Evolutionary conservation across 164 flowering plant species (phyloP).

Genomic region (Tetracentron sinense): DNA sequence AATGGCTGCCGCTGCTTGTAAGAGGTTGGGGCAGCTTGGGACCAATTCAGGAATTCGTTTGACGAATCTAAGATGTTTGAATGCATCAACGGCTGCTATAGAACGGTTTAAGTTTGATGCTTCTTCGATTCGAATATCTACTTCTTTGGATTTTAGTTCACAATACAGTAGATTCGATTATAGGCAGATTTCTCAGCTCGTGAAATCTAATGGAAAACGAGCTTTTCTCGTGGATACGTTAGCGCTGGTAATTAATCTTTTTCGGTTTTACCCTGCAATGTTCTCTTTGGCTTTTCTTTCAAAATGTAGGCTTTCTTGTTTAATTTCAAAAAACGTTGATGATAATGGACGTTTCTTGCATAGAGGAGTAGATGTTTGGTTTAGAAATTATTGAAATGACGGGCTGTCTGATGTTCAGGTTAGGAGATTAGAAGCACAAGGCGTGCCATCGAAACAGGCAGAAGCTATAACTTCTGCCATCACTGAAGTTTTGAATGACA

Average conservation of each 20-base stretch:
- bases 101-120: background rate
- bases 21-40: constrained; percentile 29
- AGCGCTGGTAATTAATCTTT: constrained; percentile 43
- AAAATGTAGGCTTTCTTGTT: background rate
- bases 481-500: constrained; percentile 68
- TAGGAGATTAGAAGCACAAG: constrained; percentile 66
- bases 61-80: constrained; percentile 17
- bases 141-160: constrained; percentile 14
- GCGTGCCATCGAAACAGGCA: constrained; percentile 73
- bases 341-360: too few relatives aligned
- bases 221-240: constrained; percentile 78
- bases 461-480: constrained; percentile 82
- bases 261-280: background rate
- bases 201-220: constrained; percentile 42
- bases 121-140: background rate
- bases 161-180: constrained; percentile 6
- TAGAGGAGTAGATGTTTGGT: too few relatives aligned
- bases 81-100: constrained; percentile 1
- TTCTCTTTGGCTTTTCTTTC: background rate
- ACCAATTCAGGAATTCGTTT: constrained; percentile 21
- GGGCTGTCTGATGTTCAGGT: constrained; percentile 34
- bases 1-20: constrained; percentile 28
- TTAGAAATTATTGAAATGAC: background rate
- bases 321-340: background rate
- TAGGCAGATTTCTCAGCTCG: constrained; percentile 49